Base-by-base conservation (phyloP, 2,329 filamentous ascomycete genomes). In the Purpureocillium takamizusanense region DNA sequence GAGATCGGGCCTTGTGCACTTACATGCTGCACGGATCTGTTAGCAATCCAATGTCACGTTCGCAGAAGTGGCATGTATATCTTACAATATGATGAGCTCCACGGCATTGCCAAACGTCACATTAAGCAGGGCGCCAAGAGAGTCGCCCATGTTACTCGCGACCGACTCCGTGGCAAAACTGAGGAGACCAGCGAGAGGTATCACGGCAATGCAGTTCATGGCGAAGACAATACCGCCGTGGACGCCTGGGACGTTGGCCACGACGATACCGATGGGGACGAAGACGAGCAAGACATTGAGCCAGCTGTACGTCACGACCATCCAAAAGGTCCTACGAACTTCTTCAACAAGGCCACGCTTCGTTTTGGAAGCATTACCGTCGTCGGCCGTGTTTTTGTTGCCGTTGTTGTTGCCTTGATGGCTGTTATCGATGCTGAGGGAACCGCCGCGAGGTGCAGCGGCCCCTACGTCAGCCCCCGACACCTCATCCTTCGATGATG, bases 51-150 rank as follows among this genome's bases (percentile, higher is more conserved):
- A n/a, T 10, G 27, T 14, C 28, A 14, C 5, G 12, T 9, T 23
- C 8, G 17, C 18, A 18, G 13, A 29, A 29, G 28, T 17, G 15
- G 9, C 18, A 12, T 23, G 27, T 10, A 17, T 15, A 8, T 31
- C 67, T 56, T 57, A 74, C 69, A 86, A 87, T 46, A 88, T 86
- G 54, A 88, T 87, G 54, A 88, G 61, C 59, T 88, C 83, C 17
- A 87, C 83, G 16, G 83, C 81, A 56, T 88, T 87, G 48, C 83
- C 82, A 63, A 86, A 86, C 8, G 82, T 86, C 43, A 86, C 78
- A 51, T 86, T 87, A 55, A 86, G 72, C 50, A 87, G 60, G 27
- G 83, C 82, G 39, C 82, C 82, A 33, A 86, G 65, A 4, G 81
- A 81, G 54, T 87, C 83, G 37, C 83, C 83, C 61, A 88, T 71